Evolutionary conservation across 139 green algal species (phyloP), one percentile per base, ranked within the genome.

Genomic region (Volvox africanus): DNA sequence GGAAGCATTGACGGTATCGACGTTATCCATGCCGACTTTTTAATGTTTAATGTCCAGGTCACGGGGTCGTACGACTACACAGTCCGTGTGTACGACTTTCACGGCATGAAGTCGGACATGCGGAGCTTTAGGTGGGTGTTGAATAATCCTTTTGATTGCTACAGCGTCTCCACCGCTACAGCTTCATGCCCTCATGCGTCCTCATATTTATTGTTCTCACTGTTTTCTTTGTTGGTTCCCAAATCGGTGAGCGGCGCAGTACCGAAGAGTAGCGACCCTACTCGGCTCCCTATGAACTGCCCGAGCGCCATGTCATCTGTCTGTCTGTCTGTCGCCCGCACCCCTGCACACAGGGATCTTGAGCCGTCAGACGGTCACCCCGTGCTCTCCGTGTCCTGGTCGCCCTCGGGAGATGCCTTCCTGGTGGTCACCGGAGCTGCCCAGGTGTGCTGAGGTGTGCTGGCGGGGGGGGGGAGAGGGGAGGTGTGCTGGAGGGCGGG

Each of bases 81-180:
- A n/a, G 88, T 98, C 16, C 93, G 94, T 20, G 93, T 99, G 14
- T 99, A 97, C 86, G 97, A 99, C 92, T 99, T 99, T 92, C 96
- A 96, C 73, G 98, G 97, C 76, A 98, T 99, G 97, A 98, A 98
- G 94, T 91, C 93, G 0, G 97, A 99, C 92, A 92, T 97, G 92
- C 92, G 90, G 24, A 89, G 94, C 75, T 99, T 99, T 93, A 94
- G 95, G 94, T 95, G 62, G 16, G 65, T 28, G 62, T 26, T 19
- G 62, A n/a, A n/a, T n/a, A n/a, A 17, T 5, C 44, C 44, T 55
- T 9, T 55, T 55, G 44, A 55, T 55, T 55, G 44, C 44, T 55
- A 55, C 44, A 55, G 44, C 44, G 5, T 55, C 44, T 55, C 44
- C 44, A 55, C 9, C 44, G 44, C 44, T 55, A 9, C 44, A 55